Percentiles rank a stretch among this genome's conserved stretches.
Evolutionary conservation across 2,329 filamentous ascomycete genomes (phyloP).

Genomic region (Graphilbum ipis-grandicollis): DNA sequence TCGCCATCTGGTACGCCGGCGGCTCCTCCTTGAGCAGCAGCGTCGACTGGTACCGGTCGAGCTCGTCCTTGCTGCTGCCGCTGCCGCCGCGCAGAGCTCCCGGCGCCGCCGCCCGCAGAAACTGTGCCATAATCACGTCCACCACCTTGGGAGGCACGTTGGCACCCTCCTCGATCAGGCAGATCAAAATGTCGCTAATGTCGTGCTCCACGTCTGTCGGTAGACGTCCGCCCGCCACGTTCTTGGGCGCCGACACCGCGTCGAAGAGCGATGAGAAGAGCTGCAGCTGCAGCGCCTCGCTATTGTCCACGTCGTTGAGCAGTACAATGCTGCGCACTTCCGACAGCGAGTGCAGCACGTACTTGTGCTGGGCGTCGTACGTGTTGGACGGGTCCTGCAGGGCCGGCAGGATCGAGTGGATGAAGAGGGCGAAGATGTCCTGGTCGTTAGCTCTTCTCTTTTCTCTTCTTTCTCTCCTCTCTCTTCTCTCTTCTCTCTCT

Average conservation of each 20-base stretch:
- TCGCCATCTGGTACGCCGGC: slow-evolving; percentile 90
- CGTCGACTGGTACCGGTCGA: slow-evolving; percentile 66
- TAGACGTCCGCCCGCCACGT: slow-evolving; percentile 60
- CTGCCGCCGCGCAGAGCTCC: slow-evolving; percentile 42
- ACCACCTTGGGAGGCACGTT: slow-evolving; percentile 67
- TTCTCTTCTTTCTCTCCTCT: no score
- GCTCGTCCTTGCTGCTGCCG: slow-evolving; percentile 22
- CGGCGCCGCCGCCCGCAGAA: slow-evolving; percentile 68
- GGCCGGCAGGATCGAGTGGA: slow-evolving; percentile 66
- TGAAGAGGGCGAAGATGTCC: slow-evolving; percentile 87
- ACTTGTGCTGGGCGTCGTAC: slow-evolving; percentile 86
- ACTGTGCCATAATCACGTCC: slow-evolving; percentile 89
- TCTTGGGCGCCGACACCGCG: slow-evolving; percentile 65
- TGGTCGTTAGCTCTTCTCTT: slow-evolving; percentile 18
- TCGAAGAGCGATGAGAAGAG: slow-evolving; percentile 88
- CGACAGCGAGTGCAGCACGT: slow-evolving; percentile 72
- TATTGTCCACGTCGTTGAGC: slow-evolving; percentile 69
- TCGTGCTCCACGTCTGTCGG: slow-evolving; percentile 89
- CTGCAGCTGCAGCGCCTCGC: slow-evolving; percentile 60
- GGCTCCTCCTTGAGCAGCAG: slow-evolving; percentile 77
- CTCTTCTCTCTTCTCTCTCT: not conserved
- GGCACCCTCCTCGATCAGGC: slow-evolving; percentile 70
- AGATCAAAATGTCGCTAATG: slow-evolving; percentile 71
- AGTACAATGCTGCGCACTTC: slow-evolving; percentile 92
- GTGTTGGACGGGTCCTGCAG: slow-evolving; percentile 74